These are phyloP conservation scores for Verticillium albo-atrum DNA, from an alignment of 2,329 filamentous ascomycete genomes.

Conservation along the genomic window DNA sequence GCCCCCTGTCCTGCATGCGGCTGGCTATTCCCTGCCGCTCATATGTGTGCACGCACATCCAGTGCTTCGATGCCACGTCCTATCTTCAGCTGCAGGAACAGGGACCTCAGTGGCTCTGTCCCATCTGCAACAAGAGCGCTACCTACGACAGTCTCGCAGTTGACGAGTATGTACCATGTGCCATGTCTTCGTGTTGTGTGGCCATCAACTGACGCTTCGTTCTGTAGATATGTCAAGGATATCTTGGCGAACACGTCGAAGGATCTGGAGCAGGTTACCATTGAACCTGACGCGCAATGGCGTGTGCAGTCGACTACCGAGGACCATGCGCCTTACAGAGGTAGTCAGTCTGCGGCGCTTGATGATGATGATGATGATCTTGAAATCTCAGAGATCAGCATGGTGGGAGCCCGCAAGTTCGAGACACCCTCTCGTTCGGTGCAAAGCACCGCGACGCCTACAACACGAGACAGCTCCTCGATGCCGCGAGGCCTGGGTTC, in stretches of 20 bases:
- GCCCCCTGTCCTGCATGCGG: constrained; percentile 81
- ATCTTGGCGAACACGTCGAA: constrained; percentile 72
- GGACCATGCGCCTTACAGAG: constrained; percentile 10
- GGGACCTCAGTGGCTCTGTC: constrained; percentile 94
- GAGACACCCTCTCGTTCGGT: constrained; percentile 31
- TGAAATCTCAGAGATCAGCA: constrained; percentile 40
- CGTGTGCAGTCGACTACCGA: constrained; percentile 31
- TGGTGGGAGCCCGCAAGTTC: constrained; percentile 25
- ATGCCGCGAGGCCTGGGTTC: constrained; percentile 28
- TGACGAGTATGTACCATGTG: constrained; percentile 62
- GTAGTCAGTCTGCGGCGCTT: not conserved
- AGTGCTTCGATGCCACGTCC: constrained; percentile 90
- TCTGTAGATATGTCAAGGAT: constrained; percentile 72
- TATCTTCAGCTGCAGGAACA: constrained; percentile 95
- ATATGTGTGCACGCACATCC: constrained; percentile 76
- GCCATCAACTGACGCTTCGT: constrained; percentile 10
- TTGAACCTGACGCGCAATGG: constrained; percentile 87
- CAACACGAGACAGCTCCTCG: constrained; percentile 27
- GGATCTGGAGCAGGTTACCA: constrained; percentile 77
- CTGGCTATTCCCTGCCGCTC: constrained; percentile 78
- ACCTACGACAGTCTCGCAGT: constrained; percentile 79
- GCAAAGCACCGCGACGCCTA: constrained; percentile 31
- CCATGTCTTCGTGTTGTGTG: not conserved
- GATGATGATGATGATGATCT: constrained; percentile 48
- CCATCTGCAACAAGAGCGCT: constrained; percentile 81